These are phyloP conservation scores for Penicillium paxilli DNA, from an alignment of 495 filamentous ascomycete genomes.

Conservation along the genomic window DNA sequence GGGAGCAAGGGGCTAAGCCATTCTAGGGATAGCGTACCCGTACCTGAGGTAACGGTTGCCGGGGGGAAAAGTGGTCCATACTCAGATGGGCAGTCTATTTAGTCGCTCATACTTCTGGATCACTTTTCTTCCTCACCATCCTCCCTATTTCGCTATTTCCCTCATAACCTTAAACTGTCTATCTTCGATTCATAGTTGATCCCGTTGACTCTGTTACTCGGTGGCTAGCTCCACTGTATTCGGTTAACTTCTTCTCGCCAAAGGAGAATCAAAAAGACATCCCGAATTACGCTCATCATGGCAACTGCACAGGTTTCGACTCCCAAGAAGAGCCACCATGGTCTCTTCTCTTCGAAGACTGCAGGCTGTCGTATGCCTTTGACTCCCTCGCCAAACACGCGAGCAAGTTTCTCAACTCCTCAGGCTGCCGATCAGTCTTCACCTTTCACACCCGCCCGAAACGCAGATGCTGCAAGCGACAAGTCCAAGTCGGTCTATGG, in stretches of 20 bases:
- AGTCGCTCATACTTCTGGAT: conserved; percentile 27
- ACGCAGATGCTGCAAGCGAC: conserved; percentile 52
- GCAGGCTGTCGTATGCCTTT: conserved; percentile 93
- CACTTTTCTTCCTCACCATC: conserved; percentile 19
- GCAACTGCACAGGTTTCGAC: conserved; percentile 86
- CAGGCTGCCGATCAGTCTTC: conserved; percentile 25
- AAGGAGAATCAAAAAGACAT: conserved; percentile 18
- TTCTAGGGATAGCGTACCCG: conserved; percentile 23
- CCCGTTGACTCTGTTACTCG: conserved; percentile 19
- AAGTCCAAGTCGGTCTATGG: conserved; percentile 70
- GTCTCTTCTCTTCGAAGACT: conserved; percentile 87
- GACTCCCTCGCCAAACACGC: conserved; percentile 81
- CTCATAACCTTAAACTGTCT: conserved; percentile 30
- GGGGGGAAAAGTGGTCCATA: conserved; percentile 27
- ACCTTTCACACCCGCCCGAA: conserved; percentile 77
- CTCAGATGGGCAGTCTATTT: conserved; percentile 40
- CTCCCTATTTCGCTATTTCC: conserved; percentile 30
- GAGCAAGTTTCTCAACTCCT: conserved; percentile 53
- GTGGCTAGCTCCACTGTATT: conserved; percentile 18
- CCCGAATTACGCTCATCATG: conserved; percentile 61
- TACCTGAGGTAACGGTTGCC: conserved; percentile 48
- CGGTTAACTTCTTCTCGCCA: conserved; percentile 8
- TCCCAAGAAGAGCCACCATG: conserved; percentile 89
- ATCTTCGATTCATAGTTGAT: conserved; percentile 18
- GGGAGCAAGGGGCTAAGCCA: conserved; percentile 2